Evolutionary conservation across 305 asterid genomes (phyloP).

Genomic region (Fraxinus velutina): DNA sequence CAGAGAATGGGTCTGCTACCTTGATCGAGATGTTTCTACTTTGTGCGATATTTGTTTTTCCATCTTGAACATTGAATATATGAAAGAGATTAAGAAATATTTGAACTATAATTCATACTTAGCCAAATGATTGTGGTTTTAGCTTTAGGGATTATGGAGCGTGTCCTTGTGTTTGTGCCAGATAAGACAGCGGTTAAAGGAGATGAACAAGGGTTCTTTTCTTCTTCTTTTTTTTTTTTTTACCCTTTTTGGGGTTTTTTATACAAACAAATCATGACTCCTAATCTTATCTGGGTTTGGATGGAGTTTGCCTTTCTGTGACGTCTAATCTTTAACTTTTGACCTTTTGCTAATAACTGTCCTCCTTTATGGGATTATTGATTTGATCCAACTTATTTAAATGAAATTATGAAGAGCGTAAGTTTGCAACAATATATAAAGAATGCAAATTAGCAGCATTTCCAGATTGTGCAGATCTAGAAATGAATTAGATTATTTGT

Average conservation of each 20-base stretch:
- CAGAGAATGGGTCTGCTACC: not conserved
- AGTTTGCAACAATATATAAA: not conserved
- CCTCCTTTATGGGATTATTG: not conserved
- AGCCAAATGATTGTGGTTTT: not conserved
- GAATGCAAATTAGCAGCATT: constrained; percentile 7
- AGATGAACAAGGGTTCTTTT: not conserved
- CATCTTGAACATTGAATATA: not conserved
- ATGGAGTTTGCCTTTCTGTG: constrained; percentile 3
- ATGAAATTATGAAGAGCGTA: constrained; percentile 7
- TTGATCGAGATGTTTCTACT: not conserved
- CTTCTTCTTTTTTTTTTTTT: too few species aligned
- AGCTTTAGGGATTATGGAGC: not conserved
- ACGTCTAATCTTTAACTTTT: constrained; percentile 17
- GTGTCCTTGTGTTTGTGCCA: not conserved
- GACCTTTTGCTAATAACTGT: not conserved
- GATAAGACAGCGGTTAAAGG: not conserved
- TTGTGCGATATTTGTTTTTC: not conserved
- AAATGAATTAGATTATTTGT: not conserved
- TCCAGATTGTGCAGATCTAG: constrained; percentile 4
- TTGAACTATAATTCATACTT: not conserved
- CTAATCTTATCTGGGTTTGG: not conserved
- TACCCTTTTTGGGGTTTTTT: not conserved
- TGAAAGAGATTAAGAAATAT: not conserved
- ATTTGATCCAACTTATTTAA: constrained; percentile 2
- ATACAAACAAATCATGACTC: not conserved